Percentiles rank a stretch among this genome's conserved stretches.
phyloP scores from a whole-genome alignment of 495 filamentous ascomycete genomes.

The Hyaloscypha hepaticicola region DNA sequence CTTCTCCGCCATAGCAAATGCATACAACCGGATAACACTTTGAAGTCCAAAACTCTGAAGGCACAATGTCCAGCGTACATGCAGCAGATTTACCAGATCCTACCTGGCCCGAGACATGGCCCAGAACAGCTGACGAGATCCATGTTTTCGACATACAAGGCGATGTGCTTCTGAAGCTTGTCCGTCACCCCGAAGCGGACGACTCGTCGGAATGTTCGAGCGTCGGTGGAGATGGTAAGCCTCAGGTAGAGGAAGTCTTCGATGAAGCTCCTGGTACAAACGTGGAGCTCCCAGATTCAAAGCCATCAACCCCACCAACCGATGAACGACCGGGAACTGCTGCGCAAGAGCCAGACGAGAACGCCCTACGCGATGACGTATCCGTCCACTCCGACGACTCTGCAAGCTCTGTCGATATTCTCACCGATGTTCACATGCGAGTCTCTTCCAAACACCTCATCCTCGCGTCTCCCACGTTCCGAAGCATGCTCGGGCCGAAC shows the following conservation, averaged over 20 bases:
- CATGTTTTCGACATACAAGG: constrained; percentile 8
- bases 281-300: background rate
- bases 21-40: background rate
- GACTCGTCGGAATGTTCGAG: background rate
- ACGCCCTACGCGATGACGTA: background rate
- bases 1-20: too few species aligned
- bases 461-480: constrained; percentile 48
- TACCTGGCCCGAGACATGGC: constrained; percentile 6
- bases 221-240: background rate
- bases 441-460: constrained; percentile 54
- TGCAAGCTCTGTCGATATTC: background rate
- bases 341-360: background rate
- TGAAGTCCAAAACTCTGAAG: background rate
- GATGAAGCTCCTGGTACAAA: background rate
- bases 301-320: background rate
- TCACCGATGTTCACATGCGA: constrained; percentile 11
- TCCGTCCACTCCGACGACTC: background rate
- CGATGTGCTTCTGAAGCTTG: constrained; percentile 8
- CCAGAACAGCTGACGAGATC: background rate
- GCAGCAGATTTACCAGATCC: background rate
- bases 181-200: background rate
- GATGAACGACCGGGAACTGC: background rate
- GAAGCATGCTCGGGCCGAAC: constrained; percentile 19
- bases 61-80: background rate
- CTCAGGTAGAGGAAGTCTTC: background rate